phyloP scores from a whole-genome alignment of 176 grass and related monocot genomes.

The Lolium perenne region DNA sequence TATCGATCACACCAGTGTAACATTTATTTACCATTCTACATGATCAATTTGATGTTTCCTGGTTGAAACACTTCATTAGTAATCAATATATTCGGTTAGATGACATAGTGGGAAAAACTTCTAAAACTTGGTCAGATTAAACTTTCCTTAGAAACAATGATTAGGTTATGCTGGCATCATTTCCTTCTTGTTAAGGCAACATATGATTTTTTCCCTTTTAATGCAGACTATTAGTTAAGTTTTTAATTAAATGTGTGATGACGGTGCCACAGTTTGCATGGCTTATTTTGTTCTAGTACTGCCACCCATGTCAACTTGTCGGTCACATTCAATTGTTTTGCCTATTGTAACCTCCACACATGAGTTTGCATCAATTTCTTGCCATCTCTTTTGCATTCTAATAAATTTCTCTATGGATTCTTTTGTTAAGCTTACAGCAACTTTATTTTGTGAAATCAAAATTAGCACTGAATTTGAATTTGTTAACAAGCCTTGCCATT shows the following conservation, averaged over 20 bases:
- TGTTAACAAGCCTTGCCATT: neutral
- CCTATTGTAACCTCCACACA: constrained; percentile 5
- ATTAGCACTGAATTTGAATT: constrained; percentile 7
- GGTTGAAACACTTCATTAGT: constrained; percentile 14
- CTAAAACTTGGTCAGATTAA: neutral
- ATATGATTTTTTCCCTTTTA: constrained; percentile 10
- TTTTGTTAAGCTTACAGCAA: neutral
- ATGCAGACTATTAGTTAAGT: neutral
- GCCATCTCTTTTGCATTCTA: neutral
- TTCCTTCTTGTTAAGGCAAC: constrained; percentile 1
- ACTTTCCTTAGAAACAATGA: neutral
- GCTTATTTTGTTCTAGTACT: neutral
- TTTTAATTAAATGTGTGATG: neutral
- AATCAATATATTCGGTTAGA: constrained; percentile 18
- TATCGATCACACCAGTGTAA: neutral
- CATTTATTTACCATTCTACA: neutral
- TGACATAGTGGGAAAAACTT: neutral
- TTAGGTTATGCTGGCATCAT: neutral
- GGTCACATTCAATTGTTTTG: neutral
- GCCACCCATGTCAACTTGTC: neutral
- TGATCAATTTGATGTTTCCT: constrained; percentile 12
- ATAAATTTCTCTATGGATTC: neutral
- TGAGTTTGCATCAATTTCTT: neutral
- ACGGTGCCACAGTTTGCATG: neutral
- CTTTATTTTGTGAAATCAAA: neutral